Conservation (phyloP, 2,329 filamentous ascomycete species). For the Trichoderma asperellum region DNA sequence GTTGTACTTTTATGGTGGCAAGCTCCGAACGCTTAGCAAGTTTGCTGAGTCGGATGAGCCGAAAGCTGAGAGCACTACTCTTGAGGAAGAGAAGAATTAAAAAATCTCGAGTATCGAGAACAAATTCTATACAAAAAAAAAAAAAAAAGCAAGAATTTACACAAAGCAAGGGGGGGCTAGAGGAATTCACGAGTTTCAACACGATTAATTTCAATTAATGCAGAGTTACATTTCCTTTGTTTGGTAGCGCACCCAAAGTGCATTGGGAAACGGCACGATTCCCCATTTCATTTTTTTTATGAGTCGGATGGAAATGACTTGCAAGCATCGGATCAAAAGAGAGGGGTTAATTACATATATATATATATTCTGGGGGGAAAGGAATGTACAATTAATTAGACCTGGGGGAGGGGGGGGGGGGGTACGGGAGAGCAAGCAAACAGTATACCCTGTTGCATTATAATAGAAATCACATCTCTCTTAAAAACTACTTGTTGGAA, state of each 20-base stretch:
- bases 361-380: no score
- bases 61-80: background rate
- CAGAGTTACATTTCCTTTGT: background rate
- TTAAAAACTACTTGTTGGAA: background rate
- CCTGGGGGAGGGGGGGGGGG: no score
- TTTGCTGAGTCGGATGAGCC: constrained; percentile 48
- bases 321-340: background rate
- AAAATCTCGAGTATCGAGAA: background rate
- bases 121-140: background rate
- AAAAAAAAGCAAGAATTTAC: background rate
- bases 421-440: background rate
- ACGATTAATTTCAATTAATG: background rate
- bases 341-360: no score
- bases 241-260: background rate
- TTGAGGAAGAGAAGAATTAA: background rate
- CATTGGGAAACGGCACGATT: background rate
- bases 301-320: background rate
- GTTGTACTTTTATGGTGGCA: constrained; percentile 61
- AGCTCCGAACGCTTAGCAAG: constrained; percentile 58
- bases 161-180: no score
- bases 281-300: background rate
- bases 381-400: background rate
- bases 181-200: background rate
- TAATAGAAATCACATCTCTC: background rate
- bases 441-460: background rate